Conservation (phyloP, 2,329 filamentous ascomycete species). For the Lasiodiplodia theobromae region DNA sequence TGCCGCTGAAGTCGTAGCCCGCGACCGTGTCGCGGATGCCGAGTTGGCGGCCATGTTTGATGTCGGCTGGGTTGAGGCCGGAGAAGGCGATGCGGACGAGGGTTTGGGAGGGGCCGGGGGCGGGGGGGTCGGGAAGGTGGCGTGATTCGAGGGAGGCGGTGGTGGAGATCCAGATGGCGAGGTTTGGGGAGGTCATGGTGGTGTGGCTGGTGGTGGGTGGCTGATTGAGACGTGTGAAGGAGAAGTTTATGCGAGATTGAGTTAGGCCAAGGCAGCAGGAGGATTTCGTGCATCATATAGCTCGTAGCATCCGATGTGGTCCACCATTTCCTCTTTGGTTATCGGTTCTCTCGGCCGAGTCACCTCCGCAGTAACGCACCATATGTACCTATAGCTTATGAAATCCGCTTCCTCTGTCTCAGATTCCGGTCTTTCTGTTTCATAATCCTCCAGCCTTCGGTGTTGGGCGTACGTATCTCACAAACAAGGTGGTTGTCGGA, state of each 20-base stretch:
- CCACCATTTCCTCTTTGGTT: background rate
- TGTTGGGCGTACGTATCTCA: too few relatives aligned
- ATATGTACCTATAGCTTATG: too few relatives aligned
- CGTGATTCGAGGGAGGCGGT: background rate
- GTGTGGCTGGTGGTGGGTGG: too few relatives aligned
- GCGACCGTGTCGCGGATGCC: constrained; percentile 28
- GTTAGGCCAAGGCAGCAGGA: too few relatives aligned
- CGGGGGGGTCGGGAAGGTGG: background rate
- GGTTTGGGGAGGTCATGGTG: background rate
- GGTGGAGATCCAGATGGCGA: background rate
- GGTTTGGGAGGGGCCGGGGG: background rate
- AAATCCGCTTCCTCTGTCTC: too few relatives aligned
- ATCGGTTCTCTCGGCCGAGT: background rate
- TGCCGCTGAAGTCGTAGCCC: constrained; percentile 31
- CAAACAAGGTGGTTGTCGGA: too few relatives aligned
- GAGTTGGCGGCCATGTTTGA: constrained; percentile 24
- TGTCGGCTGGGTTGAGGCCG: constrained; percentile 29
- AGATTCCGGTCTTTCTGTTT: too few relatives aligned
- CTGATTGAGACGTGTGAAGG: too few relatives aligned
- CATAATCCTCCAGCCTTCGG: too few relatives aligned
- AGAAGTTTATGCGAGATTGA: too few relatives aligned
- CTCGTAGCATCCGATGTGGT: background rate
- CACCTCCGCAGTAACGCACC: background rate
- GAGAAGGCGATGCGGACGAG: background rate
- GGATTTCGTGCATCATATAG: background rate